Evolutionary conservation across 352 stramenopile species (phyloP).

Genomic region (Pythium apleroticum): DNA sequence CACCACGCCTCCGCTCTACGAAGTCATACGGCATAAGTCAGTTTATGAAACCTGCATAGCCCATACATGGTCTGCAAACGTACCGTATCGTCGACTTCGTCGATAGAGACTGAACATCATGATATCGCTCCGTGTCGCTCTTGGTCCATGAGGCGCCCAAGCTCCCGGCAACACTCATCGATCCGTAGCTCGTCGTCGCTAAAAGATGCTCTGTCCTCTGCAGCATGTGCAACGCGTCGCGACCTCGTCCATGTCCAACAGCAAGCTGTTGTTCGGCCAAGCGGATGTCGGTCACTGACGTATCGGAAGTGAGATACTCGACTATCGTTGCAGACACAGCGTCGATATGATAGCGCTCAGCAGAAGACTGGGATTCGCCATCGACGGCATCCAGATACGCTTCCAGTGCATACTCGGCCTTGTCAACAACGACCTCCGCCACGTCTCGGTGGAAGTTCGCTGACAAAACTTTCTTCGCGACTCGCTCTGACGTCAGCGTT

Average conservation of each 20-base stretch:
- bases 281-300: conserved; percentile 9
- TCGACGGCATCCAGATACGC: neutral
- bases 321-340: neutral
- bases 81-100: neutral
- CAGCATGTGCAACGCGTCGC: conserved; percentile 11
- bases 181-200: neutral
- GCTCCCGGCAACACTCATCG: neutral
- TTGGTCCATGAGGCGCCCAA: neutral
- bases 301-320: conserved; percentile 15
- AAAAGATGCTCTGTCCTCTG: neutral
- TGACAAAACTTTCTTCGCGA: neutral
- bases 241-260: neutral
- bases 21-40: neutral
- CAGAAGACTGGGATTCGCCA: neutral
- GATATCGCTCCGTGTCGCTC: neutral
- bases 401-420: conserved; percentile 10
- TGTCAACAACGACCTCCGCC: conserved; percentile 9
- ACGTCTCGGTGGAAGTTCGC: conserved; percentile 1
- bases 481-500: conserved; percentile 22
- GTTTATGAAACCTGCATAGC: neutral
- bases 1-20: neutral
- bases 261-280: conserved; percentile 4
- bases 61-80: neutral
- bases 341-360: neutral
- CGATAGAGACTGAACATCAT: neutral